These are phyloP conservation scores for Diaporthe amygdali DNA, from an alignment of 2,329 filamentous ascomycete genomes.

Conservation along the genomic window DNA sequence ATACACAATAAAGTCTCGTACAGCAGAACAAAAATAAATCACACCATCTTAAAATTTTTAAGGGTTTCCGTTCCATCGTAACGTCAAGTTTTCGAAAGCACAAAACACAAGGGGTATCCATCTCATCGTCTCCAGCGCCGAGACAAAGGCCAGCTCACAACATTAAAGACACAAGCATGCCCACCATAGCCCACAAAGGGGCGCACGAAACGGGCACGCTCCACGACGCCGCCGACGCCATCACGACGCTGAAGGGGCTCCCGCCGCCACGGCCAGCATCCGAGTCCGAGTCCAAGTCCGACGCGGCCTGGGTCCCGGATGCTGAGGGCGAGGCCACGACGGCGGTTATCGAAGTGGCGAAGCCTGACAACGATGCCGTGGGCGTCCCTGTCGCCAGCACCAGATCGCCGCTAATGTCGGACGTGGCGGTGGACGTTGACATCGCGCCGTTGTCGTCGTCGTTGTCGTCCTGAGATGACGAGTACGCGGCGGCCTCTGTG, in stretches of 20 bases:
- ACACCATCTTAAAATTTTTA: not conserved
- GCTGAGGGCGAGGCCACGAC: not conserved
- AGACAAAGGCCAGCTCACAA: not conserved
- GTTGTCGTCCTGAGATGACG: not conserved
- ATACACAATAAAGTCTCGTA: not conserved
- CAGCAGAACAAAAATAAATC: not conserved
- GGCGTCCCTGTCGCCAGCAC: conserved; percentile 19
- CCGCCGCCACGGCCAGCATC: conserved; percentile 12
- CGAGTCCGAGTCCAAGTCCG: not conserved
- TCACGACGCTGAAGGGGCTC: conserved; percentile 16
- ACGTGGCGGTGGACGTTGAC: not conserved
- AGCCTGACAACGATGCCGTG: not conserved
- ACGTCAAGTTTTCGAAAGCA: not conserved
- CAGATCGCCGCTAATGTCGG: conserved; percentile 11
- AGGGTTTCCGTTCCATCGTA: not conserved
- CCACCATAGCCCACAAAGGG: too few species aligned
- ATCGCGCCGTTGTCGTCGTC: not conserved
- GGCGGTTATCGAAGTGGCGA: conserved; percentile 13
- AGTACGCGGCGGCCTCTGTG: not conserved
- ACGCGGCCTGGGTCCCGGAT: not conserved
- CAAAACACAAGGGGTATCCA: not conserved
- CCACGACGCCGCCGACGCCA: not conserved
- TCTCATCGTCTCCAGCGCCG: not conserved
- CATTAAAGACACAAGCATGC: not conserved
- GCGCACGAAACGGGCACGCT: not conserved